Conservation (phyloP, 2,329 filamentous ascomycete genomes). For the Acarospora socialis region DNA sequence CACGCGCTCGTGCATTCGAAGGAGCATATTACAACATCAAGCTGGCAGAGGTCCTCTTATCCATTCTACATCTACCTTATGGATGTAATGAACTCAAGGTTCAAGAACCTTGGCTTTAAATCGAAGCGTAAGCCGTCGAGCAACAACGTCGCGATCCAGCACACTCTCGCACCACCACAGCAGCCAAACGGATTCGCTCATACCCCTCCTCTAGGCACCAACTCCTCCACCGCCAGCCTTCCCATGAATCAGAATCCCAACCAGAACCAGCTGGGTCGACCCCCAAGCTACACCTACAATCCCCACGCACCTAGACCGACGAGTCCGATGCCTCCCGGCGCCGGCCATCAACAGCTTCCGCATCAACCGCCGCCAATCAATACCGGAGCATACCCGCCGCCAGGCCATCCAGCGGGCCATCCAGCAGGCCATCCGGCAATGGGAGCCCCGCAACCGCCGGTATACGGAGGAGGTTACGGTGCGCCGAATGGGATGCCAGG, state of each 20-base stretch:
- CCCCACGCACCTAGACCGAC: conserved; percentile 36
- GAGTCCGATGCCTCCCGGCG: conserved; percentile 35
- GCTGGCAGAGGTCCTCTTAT: too few relatives aligned
- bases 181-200: conserved; percentile 21
- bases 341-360: conserved; percentile 24
- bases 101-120: conserved; percentile 35
- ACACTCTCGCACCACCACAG: conserved; percentile 20
- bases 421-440: conserved; percentile 11
- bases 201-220: conserved; percentile 26
- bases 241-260: conserved; percentile 36
- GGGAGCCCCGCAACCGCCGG: conserved; percentile 26
- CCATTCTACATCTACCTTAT: too few relatives aligned
- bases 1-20: too few relatives aligned
- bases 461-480: conserved; percentile 26
- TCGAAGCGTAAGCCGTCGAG: conserved; percentile 34
- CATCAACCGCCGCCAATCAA: conserved; percentile 40
- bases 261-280: conserved; percentile 41
- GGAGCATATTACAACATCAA: too few relatives aligned
- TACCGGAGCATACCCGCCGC: conserved; percentile 37
- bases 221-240: conserved; percentile 35
- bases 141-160: conserved; percentile 29
- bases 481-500: conserved; percentile 20
- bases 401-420: conserved; percentile 25
- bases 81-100: conserved; percentile 38
- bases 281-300: conserved; percentile 48